phyloP scores from a whole-genome alignment of 2,329 filamentous ascomycete species.

The Colletotrichum costaricense region DNA sequence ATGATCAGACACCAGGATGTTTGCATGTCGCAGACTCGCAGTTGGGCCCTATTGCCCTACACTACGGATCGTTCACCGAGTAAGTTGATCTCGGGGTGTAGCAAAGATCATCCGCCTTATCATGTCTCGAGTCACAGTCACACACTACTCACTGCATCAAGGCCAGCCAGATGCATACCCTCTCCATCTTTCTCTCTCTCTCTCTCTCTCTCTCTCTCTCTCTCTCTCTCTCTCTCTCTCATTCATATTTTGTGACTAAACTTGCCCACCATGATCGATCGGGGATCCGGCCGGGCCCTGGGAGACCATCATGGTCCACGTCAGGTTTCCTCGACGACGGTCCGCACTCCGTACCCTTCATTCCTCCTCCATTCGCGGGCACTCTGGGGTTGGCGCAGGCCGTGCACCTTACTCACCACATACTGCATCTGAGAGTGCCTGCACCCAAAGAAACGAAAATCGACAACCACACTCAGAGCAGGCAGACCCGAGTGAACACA shows the following conservation, averaged over 20 bases:
- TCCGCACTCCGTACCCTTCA: too few relatives aligned
- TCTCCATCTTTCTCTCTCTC: not conserved
- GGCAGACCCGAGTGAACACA: not conserved
- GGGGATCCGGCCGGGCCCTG: too few relatives aligned
- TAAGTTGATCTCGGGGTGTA: not conserved
- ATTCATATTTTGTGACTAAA: not conserved
- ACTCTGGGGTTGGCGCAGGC: too few relatives aligned
- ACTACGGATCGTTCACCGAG: not conserved
- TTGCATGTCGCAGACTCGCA: not conserved
- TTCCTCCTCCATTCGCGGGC: too few relatives aligned
- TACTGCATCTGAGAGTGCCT: too few relatives aligned
- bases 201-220: not conserved
- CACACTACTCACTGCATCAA: not conserved
- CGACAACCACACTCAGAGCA: not conserved
- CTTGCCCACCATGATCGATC: not conserved
- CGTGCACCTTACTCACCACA: too few relatives aligned
- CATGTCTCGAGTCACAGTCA: not conserved
- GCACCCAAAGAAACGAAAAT: too few relatives aligned
- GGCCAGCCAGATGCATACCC: not conserved
- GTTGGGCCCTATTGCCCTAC: not conserved
- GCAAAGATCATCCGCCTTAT: not conserved
- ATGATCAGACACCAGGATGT: conserved; percentile 10
- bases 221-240: not conserved
- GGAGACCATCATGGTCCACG: too few relatives aligned
- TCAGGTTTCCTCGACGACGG: too few relatives aligned